Percentiles rank a stretch among this genome's conserved stretches.
These are phyloP conservation scores for Mycena vitilis DNA, from an alignment of 768 basidiomycete genomes.

Conservation along the genomic window DNA sequence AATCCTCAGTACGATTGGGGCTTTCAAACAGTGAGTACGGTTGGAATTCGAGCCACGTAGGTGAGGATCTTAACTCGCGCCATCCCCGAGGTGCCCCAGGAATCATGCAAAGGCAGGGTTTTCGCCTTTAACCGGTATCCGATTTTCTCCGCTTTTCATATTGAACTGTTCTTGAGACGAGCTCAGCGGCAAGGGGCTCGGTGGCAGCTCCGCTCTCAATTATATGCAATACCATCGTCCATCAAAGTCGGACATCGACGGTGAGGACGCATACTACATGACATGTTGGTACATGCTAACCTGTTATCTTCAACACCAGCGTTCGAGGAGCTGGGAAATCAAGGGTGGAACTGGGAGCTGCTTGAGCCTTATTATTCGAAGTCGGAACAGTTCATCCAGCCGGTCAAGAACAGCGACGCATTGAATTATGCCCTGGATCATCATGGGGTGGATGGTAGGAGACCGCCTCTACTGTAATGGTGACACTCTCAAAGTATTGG, in stretches of 20 bases:
- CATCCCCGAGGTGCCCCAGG: constrained; percentile 29
- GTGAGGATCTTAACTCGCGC: background rate
- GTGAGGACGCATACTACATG: constrained; percentile 7
- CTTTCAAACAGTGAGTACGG: constrained; percentile 33
- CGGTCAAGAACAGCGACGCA: background rate
- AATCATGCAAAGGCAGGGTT: constrained; percentile 13
- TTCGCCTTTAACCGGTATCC: constrained; percentile 13
- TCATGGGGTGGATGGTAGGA: constrained; percentile 3
- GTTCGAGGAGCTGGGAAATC: constrained; percentile 14
- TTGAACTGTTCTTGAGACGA: background rate
- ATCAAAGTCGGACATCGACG: constrained; percentile 36
- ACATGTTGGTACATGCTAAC: background rate
- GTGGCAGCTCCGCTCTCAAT: constrained; percentile 39
- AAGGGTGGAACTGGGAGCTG: constrained; percentile 29
- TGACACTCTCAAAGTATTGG: background rate
- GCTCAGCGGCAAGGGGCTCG: constrained; percentile 38
- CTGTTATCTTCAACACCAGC: background rate
- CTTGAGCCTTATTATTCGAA: constrained; percentile 20
- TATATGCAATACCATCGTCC: constrained; percentile 35
- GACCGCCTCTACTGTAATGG: too few species aligned
- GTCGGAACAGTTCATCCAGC: constrained; percentile 16
- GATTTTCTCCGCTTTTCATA: background rate
- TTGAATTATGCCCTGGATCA: background rate
- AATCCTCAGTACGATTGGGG: constrained; percentile 40
- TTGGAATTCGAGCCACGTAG: background rate